Evolutionary conservation across 2,329 filamentous ascomycete species (phyloP).

Genomic region (Phyllosticta citrichinensis): DNA sequence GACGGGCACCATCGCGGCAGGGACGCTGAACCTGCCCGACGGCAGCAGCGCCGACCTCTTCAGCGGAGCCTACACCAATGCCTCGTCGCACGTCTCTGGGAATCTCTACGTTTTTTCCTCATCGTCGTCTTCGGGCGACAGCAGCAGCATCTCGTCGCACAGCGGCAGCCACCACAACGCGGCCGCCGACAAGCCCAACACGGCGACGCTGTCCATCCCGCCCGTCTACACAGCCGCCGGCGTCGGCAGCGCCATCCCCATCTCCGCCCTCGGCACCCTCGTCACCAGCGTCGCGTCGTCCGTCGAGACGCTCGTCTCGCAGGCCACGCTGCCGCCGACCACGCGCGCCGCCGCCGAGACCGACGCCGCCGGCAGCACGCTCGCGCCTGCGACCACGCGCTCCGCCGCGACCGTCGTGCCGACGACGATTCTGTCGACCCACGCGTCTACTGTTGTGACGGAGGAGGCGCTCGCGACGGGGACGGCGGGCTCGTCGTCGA

Average conservation of each 20-base stretch:
- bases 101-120: conserved; percentile 34
- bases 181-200: conserved; percentile 32
- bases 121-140: background rate
- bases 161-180: background rate
- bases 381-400: background rate
- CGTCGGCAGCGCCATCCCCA: conserved; percentile 37
- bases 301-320: background rate
- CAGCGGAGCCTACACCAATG: conserved; percentile 34
- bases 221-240: conserved; percentile 37
- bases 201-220: conserved; percentile 34
- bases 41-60: conserved; percentile 33
- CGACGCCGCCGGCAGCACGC: background rate
- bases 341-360: conserved; percentile 8
- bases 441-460: background rate
- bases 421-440: background rate
- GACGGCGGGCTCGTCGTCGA: background rate
- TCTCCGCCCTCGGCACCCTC: conserved; percentile 31
- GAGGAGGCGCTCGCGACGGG: background rate
- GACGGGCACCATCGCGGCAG: conserved; percentile 36
- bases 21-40: conserved; percentile 30
- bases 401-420: background rate
- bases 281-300: conserved; percentile 23
- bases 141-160: background rate
- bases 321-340: conserved; percentile 14
- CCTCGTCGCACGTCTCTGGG: conserved; percentile 26